Conservation (phyloP, 2,329 filamentous ascomycete species). For the Cylindrodendrum hubeiense region DNA sequence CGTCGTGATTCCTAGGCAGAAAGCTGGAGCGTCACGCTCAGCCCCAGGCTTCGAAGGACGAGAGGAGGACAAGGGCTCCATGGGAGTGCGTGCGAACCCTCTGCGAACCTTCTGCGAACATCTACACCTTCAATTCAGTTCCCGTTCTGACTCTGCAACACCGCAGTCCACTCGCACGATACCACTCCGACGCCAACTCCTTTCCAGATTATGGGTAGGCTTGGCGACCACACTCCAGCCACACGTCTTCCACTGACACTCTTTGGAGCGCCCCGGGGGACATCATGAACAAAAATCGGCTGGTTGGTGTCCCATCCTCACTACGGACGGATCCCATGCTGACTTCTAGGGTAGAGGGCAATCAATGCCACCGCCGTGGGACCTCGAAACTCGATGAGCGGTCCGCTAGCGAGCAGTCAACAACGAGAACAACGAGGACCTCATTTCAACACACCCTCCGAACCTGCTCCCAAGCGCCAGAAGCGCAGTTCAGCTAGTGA, state of each 20-base stretch:
- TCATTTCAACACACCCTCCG: constrained; percentile 12
- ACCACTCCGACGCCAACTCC: constrained; percentile 52
- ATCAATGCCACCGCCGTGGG: constrained; percentile 34
- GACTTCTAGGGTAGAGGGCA: constrained; percentile 34
- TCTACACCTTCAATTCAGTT: constrained; percentile 18
- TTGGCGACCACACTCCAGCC: constrained; percentile 20
- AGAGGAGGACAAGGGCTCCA: constrained; percentile 41
- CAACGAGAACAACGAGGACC: neutral
- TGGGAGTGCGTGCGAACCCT: constrained; percentile 47
- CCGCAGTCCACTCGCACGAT: constrained; percentile 49
- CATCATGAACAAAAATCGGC: constrained; percentile 35
- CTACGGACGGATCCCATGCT: constrained; percentile 17
- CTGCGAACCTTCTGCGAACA: too few relatives aligned
- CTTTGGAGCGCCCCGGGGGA: constrained; percentile 41
- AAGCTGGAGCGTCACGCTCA: constrained; percentile 46
- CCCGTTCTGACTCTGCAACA: constrained; percentile 27
- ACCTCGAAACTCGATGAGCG: constrained; percentile 35
- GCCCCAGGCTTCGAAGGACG: constrained; percentile 29
- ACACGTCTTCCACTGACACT: constrained; percentile 35
- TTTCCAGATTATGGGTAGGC: constrained; percentile 59
- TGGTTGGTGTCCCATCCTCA: constrained; percentile 36
- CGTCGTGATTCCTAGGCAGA: constrained; percentile 36
- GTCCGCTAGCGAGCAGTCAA: neutral
- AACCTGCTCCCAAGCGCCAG: constrained; percentile 40
- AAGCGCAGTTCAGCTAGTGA: constrained; percentile 16